Base-by-base conservation (phyloP, 345 rosid species). In the Populus alba region DNA sequence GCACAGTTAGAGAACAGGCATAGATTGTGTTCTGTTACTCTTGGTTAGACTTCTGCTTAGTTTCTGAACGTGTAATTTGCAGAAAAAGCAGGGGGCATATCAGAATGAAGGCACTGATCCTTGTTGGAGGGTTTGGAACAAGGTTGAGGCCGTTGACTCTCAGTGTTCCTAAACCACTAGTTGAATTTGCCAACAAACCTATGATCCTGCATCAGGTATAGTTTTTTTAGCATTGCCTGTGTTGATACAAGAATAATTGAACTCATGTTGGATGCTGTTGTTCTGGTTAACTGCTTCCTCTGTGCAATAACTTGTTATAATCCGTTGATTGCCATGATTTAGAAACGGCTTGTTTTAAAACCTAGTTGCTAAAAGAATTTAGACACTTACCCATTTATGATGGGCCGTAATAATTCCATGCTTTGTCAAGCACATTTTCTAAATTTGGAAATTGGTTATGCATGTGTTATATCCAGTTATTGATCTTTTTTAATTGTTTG, bases 191-290 rank as follows among this genome's bases (percentile, higher is more conserved):
- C 59, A 96, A 96, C 85, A 96, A 96, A 79, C 99, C 99, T 72
- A 96, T 96, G 99, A 96, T 96, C 86, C 87, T 94, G 81, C 99
- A 96, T 84, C 99, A 96, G 99, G 99, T 94, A 88, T 71, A 31
- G 23, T 13, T 74, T 75, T 72, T 33, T 23, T 1, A 31, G 31
- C 12, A 29, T 23, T 68, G 18, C 23, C 72, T 61, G 72, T 59
- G 37, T 41, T 53, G 15, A 73, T 41, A 39, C 51, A 8, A n/a
- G 10, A 7, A 3, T 51, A 66, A 72, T 20, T 37, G 33, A 13
- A 53, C 51, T 35, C n/a, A 1, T 49, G 37, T 15, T 20, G 15
- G 18, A 66, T 65, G 47, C 33, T 53, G 37, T 0, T 20, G n/a
- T 20, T 73, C 31, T 59, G 68, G 53, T 53, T 57, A 38, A 37